Evolutionary conservation across 768 basidiomycete genomes (phyloP), one percentile per base, ranked within the genome.

Genomic region (Pleurotus tuoliensis): DNA sequence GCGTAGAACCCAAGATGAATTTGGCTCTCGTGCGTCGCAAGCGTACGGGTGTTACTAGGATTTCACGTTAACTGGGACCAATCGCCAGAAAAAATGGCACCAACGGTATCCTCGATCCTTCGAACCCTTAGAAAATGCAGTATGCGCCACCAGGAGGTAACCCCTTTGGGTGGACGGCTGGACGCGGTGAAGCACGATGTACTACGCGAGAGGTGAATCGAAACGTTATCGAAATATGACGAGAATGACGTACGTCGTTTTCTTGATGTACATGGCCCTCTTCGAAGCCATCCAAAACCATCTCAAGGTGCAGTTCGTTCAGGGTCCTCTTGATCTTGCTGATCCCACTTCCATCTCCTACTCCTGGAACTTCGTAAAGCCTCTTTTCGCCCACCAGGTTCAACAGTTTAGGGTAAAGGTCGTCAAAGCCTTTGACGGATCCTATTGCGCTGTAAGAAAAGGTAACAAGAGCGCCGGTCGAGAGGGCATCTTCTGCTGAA

Each of bases 241-340:
- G 16, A 16, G 39, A 54, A 55, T 15, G 4, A 83, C 90, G 72
- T 68, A 91, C 95, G 68, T 98, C 87, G 60, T 91, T 94, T 69
- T 98, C 97, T 69, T 98, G 94, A 65, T 95, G 95, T 8, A 98
- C 92, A 73, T 98, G 93, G 0, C 94, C 96, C 70, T 99, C 97
- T 58, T 86, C 83, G 60, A 82, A 98, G 0, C 84, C 90, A 2
- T 79, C 84, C n/a, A 92, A 73, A 3, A 92, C 81, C 92, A 98
- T 94, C 75, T 99, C 94, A 39, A 90, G 75, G 70, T 94, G 95
- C 55, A 99, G 67, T 50, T 86, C 82, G 67, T 98, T 98, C 61
- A 98, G 65, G 1, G 96, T 67, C 59, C 92, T 76, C 72, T 87
- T 86, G 25, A 79, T 77, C 58, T 68, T 76, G 6, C 78, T 77